Base-by-base conservation (phyloP, 805 yeast species). In the Nakazawaea laoshanensis region DNA sequence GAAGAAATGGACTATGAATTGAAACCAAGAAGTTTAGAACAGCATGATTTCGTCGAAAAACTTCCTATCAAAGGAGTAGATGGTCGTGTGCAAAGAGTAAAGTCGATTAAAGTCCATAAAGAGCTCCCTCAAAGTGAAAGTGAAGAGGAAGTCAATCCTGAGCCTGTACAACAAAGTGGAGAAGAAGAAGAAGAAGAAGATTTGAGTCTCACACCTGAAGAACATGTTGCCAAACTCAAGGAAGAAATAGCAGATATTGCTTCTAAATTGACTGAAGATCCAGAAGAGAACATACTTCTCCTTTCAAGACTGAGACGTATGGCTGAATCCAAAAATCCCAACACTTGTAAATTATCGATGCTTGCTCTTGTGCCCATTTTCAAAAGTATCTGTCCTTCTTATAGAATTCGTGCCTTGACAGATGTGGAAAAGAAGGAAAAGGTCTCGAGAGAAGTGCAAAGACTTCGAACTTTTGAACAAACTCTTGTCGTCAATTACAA, bases 241-340 rank as follows among this genome's bases (percentile, higher is more conserved):
- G 96, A 87, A 56, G 84, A 82, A 35, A 71, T 92, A 26, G 95
- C 97, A 0, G 75, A 70, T 13, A 54, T 79, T 30, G 96, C 94
- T 1, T 82, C 84, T 24, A 69, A 70, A 26, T 57, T 89, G 22
- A 75, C 75, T 46, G 94, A 87, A 50, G 84, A 85, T 38, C 96
- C 97, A 5, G 97, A 92, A 53, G 95, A 85, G 47, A 72, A 88
- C 47, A 65, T 80, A 6, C 50, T 70, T 10, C 62, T 74, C 19
- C 60, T 88, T 9, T 67, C 81, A 2, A 72, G 88, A 49, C 63
- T 83, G 31, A 61, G 83, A 33, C 74, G 68, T 44, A 80, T 82
- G 86, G 65, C 84, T 0, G 67, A 62, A 37, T 78, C 92, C 2
- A 70, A 67, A 43, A 77, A 80, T 43, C 62, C 71, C 35, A 79